A percentile compares a stretch with the other conserved stretches of the same genome.
phyloP scores from a whole-genome alignment of 73 alveolate genomes.

The Tetrahymena borealis region DNA sequence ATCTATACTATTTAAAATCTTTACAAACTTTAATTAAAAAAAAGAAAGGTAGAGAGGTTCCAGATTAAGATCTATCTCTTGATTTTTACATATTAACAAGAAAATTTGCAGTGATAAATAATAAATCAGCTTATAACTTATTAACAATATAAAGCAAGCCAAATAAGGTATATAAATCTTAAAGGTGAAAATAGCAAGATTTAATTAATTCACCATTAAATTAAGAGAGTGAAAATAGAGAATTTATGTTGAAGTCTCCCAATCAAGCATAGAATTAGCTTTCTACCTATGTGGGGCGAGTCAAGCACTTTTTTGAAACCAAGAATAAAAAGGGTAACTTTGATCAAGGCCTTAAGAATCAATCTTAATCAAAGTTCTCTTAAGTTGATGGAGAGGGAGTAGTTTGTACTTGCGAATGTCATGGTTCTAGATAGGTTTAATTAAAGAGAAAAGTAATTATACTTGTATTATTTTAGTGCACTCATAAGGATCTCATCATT shows the following conservation, averaged over 20 bases:
- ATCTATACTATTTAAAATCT: not conserved
- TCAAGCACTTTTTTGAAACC: not conserved
- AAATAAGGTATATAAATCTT: not conserved
- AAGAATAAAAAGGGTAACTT: not conserved
- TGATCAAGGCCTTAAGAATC: not conserved
- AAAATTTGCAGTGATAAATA: not conserved
- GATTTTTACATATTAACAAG: not conserved
- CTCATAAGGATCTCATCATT: no score
- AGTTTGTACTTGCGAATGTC: not conserved
- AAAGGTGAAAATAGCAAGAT: not conserved
- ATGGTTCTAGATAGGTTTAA: not conserved
- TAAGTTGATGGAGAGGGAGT: not conserved
- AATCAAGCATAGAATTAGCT: not conserved
- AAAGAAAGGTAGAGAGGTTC: not conserved
- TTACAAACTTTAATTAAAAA: not conserved
- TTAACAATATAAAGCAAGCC: not conserved
- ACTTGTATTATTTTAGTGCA: no score
- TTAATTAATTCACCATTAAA: not conserved
- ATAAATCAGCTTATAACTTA: not conserved
- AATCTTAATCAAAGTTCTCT: not conserved
- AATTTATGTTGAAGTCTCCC: not conserved
- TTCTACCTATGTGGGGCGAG: not conserved
- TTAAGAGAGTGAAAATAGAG: not conserved
- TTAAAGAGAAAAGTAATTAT: not conserved
- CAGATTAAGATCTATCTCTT: not conserved